Conservation (phyloP, 345 rosid species). For the Balakata baccata region DNA sequence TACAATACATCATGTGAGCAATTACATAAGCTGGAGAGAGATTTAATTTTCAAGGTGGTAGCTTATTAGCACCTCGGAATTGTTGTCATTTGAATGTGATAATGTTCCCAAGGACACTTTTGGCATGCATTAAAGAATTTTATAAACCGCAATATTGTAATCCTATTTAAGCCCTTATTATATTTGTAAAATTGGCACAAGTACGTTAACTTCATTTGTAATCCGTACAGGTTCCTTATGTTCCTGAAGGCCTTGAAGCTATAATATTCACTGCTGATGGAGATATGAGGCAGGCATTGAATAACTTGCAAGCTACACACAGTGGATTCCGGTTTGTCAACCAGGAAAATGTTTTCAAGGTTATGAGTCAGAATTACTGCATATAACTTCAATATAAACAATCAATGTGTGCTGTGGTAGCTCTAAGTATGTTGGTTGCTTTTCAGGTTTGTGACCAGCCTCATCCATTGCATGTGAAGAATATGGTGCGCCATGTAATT, state of each 20-base stretch:
- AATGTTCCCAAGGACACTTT: background rate
- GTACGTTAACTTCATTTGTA: constrained; percentile 17
- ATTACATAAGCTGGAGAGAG: background rate
- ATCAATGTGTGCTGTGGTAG: background rate
- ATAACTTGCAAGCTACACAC: constrained; percentile 88
- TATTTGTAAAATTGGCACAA: background rate
- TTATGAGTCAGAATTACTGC: constrained; percentile 17
- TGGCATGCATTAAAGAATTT: background rate
- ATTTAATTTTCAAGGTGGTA: background rate
- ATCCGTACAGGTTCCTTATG: constrained; percentile 71
- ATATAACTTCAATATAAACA: background rate
- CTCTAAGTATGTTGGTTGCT: constrained; percentile 1
- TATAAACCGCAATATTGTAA: background rate
- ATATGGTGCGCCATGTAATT: constrained; percentile 73
- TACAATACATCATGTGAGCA: background rate
- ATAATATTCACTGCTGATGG: constrained; percentile 98
- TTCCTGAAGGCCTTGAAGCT: constrained; percentile 96
- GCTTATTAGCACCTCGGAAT: background rate
- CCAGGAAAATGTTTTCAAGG: constrained; percentile 98
- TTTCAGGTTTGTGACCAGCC: constrained; percentile 95
- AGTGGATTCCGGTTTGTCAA: constrained; percentile 93
- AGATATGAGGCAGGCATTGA: constrained; percentile 98
- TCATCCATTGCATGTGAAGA: constrained; percentile 92
- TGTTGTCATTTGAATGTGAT: background rate
- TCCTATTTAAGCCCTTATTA: background rate